Conservation (phyloP, 2,329 filamentous ascomycete species). For the Fusarium verrucosum region DNA sequence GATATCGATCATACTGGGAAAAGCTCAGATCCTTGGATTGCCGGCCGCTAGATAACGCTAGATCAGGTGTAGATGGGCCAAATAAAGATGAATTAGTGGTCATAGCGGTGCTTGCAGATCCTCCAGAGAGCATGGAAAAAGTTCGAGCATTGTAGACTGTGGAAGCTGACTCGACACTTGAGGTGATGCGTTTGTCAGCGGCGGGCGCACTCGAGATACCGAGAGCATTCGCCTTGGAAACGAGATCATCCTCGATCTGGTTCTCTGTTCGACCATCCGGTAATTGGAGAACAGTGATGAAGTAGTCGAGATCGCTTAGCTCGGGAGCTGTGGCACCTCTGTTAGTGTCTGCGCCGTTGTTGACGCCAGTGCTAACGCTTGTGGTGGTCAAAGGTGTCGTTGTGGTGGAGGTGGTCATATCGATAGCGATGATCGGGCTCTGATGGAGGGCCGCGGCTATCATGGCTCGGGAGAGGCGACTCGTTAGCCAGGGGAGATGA, state of each 20-base stretch:
- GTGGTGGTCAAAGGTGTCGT: constrained; percentile 27
- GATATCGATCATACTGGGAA: constrained; percentile 61
- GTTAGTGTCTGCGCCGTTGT: constrained; percentile 22
- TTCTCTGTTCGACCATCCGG: constrained; percentile 50
- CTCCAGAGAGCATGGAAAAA: constrained; percentile 56
- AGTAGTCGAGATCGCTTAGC: constrained; percentile 53
- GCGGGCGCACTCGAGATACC: constrained; percentile 48
- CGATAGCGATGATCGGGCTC: constrained; percentile 31
- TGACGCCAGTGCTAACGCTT: constrained; percentile 25
- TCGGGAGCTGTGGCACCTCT: constrained; percentile 47
- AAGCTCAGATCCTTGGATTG: constrained; percentile 57
- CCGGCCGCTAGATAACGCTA: constrained; percentile 37
- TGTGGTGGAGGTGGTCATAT: constrained; percentile 34
- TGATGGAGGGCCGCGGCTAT: constrained; percentile 27
- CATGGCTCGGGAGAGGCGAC: constrained; percentile 26
- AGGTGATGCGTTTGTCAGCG: constrained; percentile 50
- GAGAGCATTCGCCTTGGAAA: constrained; percentile 49
- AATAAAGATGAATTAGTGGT: constrained; percentile 57
- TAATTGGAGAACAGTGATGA: constrained; percentile 52
- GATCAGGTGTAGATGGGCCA: constrained; percentile 39
- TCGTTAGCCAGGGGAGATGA: constrained; percentile 19
- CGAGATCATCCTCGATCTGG: constrained; percentile 51
- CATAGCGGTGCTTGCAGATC: constrained; percentile 53
- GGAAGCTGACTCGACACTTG: constrained; percentile 56
- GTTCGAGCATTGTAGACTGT: constrained; percentile 55